Percentiles rank a stretch among this genome's conserved stretches.
Evolutionary conservation across 345 rosid species (phyloP).

Genomic region (Nephelium lappaceum): DNA sequence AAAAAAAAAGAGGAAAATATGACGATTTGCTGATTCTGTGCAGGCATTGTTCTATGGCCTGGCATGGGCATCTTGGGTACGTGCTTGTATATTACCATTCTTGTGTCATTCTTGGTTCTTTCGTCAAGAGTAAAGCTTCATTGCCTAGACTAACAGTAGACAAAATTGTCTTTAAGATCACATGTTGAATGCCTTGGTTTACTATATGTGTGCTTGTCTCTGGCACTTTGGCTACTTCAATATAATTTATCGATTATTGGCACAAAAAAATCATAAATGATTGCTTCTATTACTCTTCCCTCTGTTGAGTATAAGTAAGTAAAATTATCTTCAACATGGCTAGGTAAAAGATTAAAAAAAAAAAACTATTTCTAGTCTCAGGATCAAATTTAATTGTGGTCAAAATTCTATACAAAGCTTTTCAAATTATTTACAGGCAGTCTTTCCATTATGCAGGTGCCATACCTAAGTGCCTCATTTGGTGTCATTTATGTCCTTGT

Average conservation of each 20-base stretch:
- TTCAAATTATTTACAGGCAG: background rate
- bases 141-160: background rate
- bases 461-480: constrained; percentile 55
- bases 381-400: background rate
- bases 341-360: background rate
- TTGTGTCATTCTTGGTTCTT: background rate
- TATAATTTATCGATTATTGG: no score
- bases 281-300: no score
- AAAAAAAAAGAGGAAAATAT: background rate
- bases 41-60: constrained; percentile 58
- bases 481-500: constrained; percentile 53
- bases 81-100: constrained; percentile 2
- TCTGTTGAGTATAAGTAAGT: background rate
- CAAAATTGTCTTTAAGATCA: no score
- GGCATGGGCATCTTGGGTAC: constrained; percentile 67
- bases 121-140: background rate
- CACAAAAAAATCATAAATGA: no score
- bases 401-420: background rate
- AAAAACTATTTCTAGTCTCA: background rate
- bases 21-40: constrained; percentile 9
- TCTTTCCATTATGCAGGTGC: constrained; percentile 39
- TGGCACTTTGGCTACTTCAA: no score
- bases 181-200: no score
- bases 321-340: background rate
- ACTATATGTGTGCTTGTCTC: no score